Percentiles rank a stretch among this genome's conserved stretches.
phyloP scores from a whole-genome alignment of 257 asterid species.

The Solanum arcanum region DNA sequence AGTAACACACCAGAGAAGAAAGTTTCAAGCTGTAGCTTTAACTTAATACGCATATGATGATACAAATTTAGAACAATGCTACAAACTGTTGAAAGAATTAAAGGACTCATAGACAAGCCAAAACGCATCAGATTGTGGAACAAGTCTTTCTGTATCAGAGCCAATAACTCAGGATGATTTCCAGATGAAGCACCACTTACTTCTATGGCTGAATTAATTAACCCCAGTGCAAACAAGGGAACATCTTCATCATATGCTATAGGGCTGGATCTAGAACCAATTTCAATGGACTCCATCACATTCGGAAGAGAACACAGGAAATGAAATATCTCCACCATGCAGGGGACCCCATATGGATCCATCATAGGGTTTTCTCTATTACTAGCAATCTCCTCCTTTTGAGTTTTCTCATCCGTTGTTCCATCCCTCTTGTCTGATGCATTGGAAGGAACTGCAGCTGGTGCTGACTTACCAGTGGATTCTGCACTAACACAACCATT shows the following conservation, averaged over 20 bases:
- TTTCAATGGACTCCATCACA: conserved; percentile 60
- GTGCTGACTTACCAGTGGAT: conserved; percentile 14
- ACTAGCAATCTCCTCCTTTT: conserved; percentile 17
- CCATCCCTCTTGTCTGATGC: conserved; percentile 4
- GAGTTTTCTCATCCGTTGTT: conserved; percentile 6
- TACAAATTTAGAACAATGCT: conserved; percentile 89
- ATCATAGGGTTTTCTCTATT: conserved; percentile 33
- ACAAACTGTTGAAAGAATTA: conserved; percentile 82
- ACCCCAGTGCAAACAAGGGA: conserved; percentile 85
- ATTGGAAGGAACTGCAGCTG: conserved; percentile 3
- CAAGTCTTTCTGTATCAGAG: conserved; percentile 74
- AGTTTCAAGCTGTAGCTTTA: conserved; percentile 79
- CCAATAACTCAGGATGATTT: conserved; percentile 58
- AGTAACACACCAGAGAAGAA: conserved; percentile 65
- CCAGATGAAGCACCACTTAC: conserved; percentile 66
- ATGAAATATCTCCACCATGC: conserved; percentile 80
- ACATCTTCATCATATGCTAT: conserved; percentile 91
- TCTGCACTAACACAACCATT: conserved; percentile 24
- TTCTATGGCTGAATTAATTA: conserved; percentile 77
- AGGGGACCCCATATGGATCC: conserved; percentile 79
- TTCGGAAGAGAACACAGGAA: conserved; percentile 80
- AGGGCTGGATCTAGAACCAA: conserved; percentile 57
- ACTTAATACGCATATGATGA: conserved; percentile 65
- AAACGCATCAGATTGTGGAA: conserved; percentile 78
- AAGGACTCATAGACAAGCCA: conserved; percentile 87